Conservation (phyloP, 202 grass and related monocot genomes). For the Elaeis oleifera region DNA sequence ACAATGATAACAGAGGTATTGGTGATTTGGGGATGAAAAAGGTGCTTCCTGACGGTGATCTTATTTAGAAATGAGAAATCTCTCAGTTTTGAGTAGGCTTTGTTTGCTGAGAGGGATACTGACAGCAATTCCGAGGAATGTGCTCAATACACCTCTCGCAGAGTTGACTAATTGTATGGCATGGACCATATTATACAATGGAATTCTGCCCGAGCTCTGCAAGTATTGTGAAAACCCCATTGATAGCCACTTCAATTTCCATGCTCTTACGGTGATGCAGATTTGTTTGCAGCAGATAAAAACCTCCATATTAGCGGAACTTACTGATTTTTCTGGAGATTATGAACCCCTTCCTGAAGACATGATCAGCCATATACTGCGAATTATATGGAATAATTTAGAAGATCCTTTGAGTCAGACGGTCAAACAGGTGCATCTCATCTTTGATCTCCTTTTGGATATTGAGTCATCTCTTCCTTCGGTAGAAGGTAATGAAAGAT, state of each 20-base stretch:
- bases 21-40: slow-evolving; percentile 7
- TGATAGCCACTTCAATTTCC: slow-evolving; percentile 97
- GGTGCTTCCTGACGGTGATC: slow-evolving; percentile 40
- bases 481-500: slow-evolving; percentile 28
- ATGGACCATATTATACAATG: slow-evolving; percentile 87
- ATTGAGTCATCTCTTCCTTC: slow-evolving; percentile 59
- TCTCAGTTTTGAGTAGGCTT: slow-evolving; percentile 83
- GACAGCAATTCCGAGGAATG: slow-evolving; percentile 66
- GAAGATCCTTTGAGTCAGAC: slow-evolving; percentile 97
- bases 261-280: slow-evolving; percentile 92
- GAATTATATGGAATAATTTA: slow-evolving; percentile 95
- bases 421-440: slow-evolving; percentile 94
- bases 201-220: slow-evolving; percentile 83
- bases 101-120: slow-evolving; percentile 91
- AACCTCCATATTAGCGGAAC: slow-evolving; percentile 55
- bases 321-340: slow-evolving; percentile 55
- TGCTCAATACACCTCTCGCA: slow-evolving; percentile 46
- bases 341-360: slow-evolving; percentile 55
- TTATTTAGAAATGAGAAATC: slow-evolving; percentile 44
- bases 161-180: slow-evolving; percentile 29
- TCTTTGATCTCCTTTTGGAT: slow-evolving; percentile 96
- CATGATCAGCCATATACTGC: slow-evolving; percentile 46
- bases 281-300: slow-evolving; percentile 99
- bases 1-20: slow-evolving; percentile 11
- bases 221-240: slow-evolving; percentile 86